A percentile compares a stretch with the other conserved stretches of the same genome.
phyloP scores from a whole-genome alignment of 2,329 filamentous ascomycete genomes.

The Epichloe bromicola region DNA sequence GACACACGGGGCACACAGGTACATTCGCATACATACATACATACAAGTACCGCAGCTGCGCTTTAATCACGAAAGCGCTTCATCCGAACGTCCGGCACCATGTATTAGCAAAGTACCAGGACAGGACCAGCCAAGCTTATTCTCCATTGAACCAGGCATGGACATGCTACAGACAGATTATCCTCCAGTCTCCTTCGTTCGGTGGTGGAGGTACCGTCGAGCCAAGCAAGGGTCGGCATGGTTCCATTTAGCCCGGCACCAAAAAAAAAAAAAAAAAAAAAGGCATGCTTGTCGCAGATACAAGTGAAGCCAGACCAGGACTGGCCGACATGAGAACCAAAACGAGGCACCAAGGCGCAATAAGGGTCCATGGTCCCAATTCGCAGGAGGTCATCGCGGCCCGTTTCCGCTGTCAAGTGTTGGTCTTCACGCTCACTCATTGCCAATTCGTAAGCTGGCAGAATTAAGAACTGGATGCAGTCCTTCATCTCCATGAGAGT shows the following conservation, averaged over 20 bases:
- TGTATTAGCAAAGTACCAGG: too few species aligned
- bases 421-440: not conserved
- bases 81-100: too few species aligned
- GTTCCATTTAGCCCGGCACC: not conserved
- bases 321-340: constrained; percentile 6
- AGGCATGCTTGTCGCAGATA: constrained; percentile 6
- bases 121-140: not conserved
- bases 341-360: not conserved
- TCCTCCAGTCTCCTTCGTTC: not conserved
- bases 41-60: too few species aligned
- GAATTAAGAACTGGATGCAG: not conserved
- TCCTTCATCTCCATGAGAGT: not conserved
- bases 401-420: constrained; percentile 5
- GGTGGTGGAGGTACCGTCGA: not conserved
- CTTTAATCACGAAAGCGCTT: too few species aligned
- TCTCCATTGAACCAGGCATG: not conserved
- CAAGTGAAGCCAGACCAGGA: too few species aligned
- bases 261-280: not conserved
- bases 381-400: constrained; percentile 6
- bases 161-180: not conserved
- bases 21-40: too few species aligned
- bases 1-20: not conserved
- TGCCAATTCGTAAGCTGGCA: not conserved
- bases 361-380: not conserved
- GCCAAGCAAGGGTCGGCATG: not conserved